Percentiles rank a stretch among this genome's conserved stretches.
These are phyloP conservation scores for Persicaria tinctoria DNA, from an alignment of 148 eudicot genomes.

Conservation along the genomic window DNA sequence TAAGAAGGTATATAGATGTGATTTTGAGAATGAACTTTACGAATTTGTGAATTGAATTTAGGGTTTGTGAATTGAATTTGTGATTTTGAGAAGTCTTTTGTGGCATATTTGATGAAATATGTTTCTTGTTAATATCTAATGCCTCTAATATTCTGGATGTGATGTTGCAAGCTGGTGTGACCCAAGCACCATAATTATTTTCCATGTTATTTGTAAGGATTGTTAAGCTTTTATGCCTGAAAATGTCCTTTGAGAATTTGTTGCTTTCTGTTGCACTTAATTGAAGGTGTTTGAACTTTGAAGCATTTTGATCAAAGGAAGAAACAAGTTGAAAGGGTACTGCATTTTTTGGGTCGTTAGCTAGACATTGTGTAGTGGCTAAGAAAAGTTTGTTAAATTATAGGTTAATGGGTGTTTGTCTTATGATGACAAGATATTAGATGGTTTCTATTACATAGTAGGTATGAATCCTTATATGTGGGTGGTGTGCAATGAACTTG, in stretches of 20 bases:
- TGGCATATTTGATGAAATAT: not conserved
- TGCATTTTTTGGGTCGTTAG: not conserved
- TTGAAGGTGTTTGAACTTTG: not conserved
- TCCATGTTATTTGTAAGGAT: not conserved
- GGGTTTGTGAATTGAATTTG: too few relatives aligned
- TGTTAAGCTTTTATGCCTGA: not conserved
- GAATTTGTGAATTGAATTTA: too few relatives aligned
- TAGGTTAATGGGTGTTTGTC: conserved; percentile 90
- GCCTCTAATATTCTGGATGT: not conserved
- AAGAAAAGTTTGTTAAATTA: conserved; percentile 5
- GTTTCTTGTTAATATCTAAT: not conserved
- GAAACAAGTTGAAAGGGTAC: not conserved
- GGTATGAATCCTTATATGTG: conserved; percentile 93
- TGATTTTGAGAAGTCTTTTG: too few relatives aligned
- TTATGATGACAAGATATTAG: conserved; percentile 78
- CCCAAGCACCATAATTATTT: not conserved
- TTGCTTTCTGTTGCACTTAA: not conserved
- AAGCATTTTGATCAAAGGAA: not conserved
- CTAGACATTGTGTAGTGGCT: not conserved
- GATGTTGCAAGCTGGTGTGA: not conserved
- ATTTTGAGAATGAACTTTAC: too few relatives aligned
- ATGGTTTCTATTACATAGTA: conserved; percentile 82
- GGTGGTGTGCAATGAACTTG: conserved; percentile 71
- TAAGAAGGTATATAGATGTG: too few relatives aligned
- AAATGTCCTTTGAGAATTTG: not conserved